Evolutionary conservation across 164 flowering plant genomes (phyloP).

Genomic region (Annona cherimola): DNA sequence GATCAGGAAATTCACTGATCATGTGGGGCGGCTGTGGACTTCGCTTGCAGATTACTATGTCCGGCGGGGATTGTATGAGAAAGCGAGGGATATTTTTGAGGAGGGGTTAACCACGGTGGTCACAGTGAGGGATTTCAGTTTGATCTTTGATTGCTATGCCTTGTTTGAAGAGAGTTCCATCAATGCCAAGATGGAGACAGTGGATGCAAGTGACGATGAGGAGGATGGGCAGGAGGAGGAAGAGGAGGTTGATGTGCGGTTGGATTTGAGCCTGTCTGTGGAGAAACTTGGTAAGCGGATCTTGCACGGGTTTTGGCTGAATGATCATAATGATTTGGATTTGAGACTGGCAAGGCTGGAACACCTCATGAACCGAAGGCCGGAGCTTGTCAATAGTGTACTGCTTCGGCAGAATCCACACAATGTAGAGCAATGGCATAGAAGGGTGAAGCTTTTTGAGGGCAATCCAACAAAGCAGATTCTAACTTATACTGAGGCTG

Average conservation of each 20-base stretch:
- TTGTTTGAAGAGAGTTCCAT: slow-evolving; percentile 85
- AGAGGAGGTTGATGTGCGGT: slow-evolving; percentile 33
- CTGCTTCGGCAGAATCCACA: slow-evolving; percentile 94
- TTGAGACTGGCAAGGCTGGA: slow-evolving; percentile 76
- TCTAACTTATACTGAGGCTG: slow-evolving; percentile 87
- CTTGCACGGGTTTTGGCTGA: slow-evolving; percentile 64
- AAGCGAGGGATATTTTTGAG: slow-evolving; percentile 87
- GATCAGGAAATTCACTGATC: slow-evolving; percentile 87
- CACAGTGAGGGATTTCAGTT: slow-evolving; percentile 89
- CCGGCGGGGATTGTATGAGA: slow-evolving; percentile 65
- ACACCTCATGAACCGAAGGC: slow-evolving; percentile 74
- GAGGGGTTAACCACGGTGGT: slow-evolving; percentile 86
- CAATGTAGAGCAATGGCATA: slow-evolving; percentile 96
- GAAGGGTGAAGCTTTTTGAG: slow-evolving; percentile 85
- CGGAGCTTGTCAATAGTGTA: slow-evolving; percentile 89
- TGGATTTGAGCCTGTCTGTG: slow-evolving; percentile 37
- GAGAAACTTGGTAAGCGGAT: slow-evolving; percentile 47
- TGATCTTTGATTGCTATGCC: slow-evolving; percentile 80
- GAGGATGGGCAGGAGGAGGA: slow-evolving; percentile 28
- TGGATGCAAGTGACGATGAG: slow-evolving; percentile 55
- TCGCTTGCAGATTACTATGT: slow-evolving; percentile 88
- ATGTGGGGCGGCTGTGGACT: slow-evolving; percentile 93
- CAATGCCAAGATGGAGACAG: slow-evolving; percentile 56
- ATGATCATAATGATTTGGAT: slow-evolving; percentile 73
- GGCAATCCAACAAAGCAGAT: slow-evolving; percentile 80